Base-by-base conservation (phyloP, 2,329 filamentous ascomycete genomes). In the Tothia fuscella region DNA sequence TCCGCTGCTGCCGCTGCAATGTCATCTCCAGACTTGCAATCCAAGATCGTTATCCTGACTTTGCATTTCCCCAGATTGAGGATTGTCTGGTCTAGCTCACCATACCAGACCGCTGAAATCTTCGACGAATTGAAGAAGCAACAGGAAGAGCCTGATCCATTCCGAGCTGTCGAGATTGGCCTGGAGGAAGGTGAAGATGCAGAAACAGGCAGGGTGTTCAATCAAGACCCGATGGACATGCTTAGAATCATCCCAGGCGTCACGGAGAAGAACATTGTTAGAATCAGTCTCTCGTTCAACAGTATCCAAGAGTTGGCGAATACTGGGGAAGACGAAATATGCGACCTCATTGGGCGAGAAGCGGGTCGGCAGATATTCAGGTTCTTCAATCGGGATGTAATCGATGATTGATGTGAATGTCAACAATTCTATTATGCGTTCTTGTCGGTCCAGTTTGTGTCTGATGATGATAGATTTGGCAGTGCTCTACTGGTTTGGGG, bases 71-170 rank as follows among this genome's bases (percentile, higher is more conserved):
- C 91, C 0, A 77, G 77, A 17, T 71, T 98, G 37, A 81, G 85
- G 49, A 82, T 98, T 51, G 86, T 98, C 51, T 98, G 91, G 91
- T 91, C 83, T 6, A 84, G 77, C 6, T 87, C 81, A 9, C 89
- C 91, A 0, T 94, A 93, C 56, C 88, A 98, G 60, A 96, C 91
- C 1, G 91, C 91, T 1, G 88, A 96, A 65, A 96, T 98, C 47
- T 96, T 98, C 57, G 81, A 88, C 53, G 80, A 86, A 50, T 73
- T 98, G 42, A 98, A 98, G 66, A 82, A 86, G 50, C 81, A 87
- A 53, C 82, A 89, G 51, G 71, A 80, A 3, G 91, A 98, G 61
- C 91, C 91, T 0, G 88, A 98, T 57, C 91, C 91, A 1, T 72
- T 93, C 26, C 78, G 77, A 3, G 91, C 91, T 0, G 87, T 94